Conservation (phyloP, 805 yeast species). For the Kazachstania taianensis region DNA sequence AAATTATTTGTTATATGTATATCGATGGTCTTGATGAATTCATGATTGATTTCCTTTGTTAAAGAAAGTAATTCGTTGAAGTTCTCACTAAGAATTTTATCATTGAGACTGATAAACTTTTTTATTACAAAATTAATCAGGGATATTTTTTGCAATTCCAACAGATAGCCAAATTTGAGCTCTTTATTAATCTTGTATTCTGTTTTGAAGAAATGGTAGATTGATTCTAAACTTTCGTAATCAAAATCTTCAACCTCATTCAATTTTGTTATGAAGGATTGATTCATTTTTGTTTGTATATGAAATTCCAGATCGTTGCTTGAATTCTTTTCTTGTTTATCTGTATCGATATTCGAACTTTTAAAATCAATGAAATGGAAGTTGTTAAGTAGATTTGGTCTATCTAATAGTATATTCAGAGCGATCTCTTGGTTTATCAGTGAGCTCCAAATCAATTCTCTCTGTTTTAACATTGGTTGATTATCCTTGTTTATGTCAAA, state of each 20-base stretch:
- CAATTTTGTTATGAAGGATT: slow-evolving; percentile 1
- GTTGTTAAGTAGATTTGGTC: slow-evolving; percentile 6
- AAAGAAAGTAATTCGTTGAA: slow-evolving; percentile 2
- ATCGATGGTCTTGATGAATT: slow-evolving; percentile 3
- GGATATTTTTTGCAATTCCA: not conserved
- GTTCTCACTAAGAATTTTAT: not conserved
- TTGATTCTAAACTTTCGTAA: not conserved
- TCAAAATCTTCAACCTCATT: not conserved
- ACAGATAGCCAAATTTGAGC: not conserved
- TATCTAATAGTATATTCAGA: slow-evolving; percentile 35
- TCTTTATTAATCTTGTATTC: too few species aligned
- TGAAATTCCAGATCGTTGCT: too few species aligned
- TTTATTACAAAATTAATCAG: slow-evolving; percentile 1
- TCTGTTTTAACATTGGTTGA: slow-evolving; percentile 26
- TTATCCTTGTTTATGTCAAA: not conserved
- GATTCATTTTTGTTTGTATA: not conserved
- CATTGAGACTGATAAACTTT: slow-evolving; percentile 4
- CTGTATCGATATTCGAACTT: too few species aligned
- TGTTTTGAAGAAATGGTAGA: not conserved
- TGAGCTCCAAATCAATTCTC: slow-evolving; percentile 63
- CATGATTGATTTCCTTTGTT: slow-evolving; percentile 2
- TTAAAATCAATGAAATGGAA: too few species aligned
- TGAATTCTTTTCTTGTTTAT: too few species aligned
- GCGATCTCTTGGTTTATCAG: slow-evolving; percentile 53
- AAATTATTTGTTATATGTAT: slow-evolving; percentile 5